Percentiles rank a stretch among this genome's conserved stretches.
These are phyloP conservation scores for Kwoniella pini DNA, from an alignment of 768 basidiomycete species.

Conservation along the genomic window DNA sequence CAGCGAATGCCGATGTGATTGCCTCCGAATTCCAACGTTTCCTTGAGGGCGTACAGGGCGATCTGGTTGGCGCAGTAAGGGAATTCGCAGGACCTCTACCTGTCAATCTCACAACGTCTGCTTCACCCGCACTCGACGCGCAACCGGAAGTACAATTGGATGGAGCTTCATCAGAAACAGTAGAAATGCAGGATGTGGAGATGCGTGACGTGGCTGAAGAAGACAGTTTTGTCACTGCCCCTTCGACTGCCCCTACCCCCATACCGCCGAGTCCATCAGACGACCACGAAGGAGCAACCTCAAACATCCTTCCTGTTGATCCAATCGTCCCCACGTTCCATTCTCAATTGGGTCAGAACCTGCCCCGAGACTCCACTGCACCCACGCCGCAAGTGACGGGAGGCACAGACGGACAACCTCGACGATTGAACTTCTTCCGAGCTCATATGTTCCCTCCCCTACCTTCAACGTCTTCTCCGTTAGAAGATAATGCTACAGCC, in stretches of 20 bases:
- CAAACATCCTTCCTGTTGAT: not conserved
- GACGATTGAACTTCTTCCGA: slow-evolving; percentile 46
- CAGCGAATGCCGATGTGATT: not conserved
- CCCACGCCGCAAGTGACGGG: slow-evolving; percentile 22
- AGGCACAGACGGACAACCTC: slow-evolving; percentile 28
- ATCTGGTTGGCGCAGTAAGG: slow-evolving; percentile 34
- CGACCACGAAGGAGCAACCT: not conserved
- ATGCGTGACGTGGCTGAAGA: not conserved
- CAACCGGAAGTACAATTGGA: not conserved
- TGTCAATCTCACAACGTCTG: not conserved
- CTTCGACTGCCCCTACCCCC: slow-evolving; percentile 5
- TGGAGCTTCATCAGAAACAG: no score
- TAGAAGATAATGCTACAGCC: not conserved
- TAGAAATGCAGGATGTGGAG: not conserved
- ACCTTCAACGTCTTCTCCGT: not conserved
- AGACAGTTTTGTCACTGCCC: slow-evolving; percentile 14
- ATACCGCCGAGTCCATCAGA: not conserved
- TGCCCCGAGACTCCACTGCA: slow-evolving; percentile 1
- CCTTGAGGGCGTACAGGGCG: slow-evolving; percentile 32
- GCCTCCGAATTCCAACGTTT: slow-evolving; percentile 34
- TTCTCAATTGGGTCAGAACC: slow-evolving; percentile 30
- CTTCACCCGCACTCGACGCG: no score
- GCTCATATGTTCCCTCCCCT: slow-evolving; percentile 44
- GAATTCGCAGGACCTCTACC: slow-evolving; percentile 30
- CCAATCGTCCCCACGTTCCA: slow-evolving; percentile 26